phyloP scores from a whole-genome alignment of 2,329 filamentous ascomycete species.

The Neofusicoccum umdonicola region DNA sequence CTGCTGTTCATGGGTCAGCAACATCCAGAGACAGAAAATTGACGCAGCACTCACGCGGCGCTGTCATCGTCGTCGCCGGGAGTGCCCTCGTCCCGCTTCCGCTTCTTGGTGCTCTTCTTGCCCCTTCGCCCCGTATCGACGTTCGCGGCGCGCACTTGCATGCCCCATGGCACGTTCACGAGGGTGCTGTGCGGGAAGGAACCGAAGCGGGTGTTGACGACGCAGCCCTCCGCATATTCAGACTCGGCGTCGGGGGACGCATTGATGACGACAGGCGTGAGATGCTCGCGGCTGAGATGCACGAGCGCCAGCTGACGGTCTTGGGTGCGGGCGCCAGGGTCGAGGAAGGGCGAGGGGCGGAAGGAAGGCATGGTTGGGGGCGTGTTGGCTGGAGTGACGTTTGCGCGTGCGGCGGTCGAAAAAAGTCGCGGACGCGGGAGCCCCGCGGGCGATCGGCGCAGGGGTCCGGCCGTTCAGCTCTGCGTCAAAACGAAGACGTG shows the following conservation, averaged over 20 bases:
- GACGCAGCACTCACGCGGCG: background rate
- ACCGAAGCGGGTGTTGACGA: constrained; percentile 88
- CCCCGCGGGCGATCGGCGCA: constrained; percentile 15
- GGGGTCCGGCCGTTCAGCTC: constrained; percentile 1
- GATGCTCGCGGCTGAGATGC: constrained; percentile 82
- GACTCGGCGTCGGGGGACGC: constrained; percentile 30
- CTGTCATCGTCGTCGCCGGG: constrained; percentile 35
- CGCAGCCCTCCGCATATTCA: constrained; percentile 46
- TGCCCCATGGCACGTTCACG: constrained; percentile 79
- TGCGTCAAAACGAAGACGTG: constrained; percentile 6
- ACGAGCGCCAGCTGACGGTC: constrained; percentile 74
- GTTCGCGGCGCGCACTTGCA: constrained; percentile 82
- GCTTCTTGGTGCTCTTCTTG: constrained; percentile 54
- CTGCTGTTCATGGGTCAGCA: background rate
- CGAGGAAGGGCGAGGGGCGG: constrained; percentile 71
- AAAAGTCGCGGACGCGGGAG: constrained; percentile 11
- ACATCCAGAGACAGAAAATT: background rate
- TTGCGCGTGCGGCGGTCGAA: background rate
- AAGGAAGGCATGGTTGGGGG: constrained; percentile 8
- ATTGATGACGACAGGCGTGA: constrained; percentile 66
- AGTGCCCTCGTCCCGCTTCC: constrained; percentile 44
- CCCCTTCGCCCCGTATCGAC: constrained; percentile 91
- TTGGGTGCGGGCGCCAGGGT: constrained; percentile 62
- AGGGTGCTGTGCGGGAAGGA: constrained; percentile 59
- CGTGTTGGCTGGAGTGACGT: background rate